phyloP scores from a whole-genome alignment of 2,329 filamentous ascomycete species.

The Trichothecium roseum region DNA sequence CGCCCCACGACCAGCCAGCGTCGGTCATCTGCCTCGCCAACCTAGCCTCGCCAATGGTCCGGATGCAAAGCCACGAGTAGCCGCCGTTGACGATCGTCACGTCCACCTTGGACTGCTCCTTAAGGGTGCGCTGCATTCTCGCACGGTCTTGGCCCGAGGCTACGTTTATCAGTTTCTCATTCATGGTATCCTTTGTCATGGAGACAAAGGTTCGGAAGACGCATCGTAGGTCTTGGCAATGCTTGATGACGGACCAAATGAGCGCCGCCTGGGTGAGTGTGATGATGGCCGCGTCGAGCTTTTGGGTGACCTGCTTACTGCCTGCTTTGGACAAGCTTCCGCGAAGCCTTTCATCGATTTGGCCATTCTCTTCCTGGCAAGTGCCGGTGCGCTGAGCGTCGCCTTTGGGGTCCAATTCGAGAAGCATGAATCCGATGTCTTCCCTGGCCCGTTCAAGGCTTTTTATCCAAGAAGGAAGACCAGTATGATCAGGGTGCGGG shows the following conservation, averaged over 20 bases:
- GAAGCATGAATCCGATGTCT: too few species aligned
- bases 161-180: constrained; percentile 11
- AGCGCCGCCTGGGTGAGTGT: constrained; percentile 10
- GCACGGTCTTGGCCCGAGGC: constrained; percentile 6
- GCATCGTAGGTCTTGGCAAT: constrained; percentile 17
- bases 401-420: too few species aligned
- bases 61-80: constrained; percentile 21
- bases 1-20: constrained; percentile 30
- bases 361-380: too few species aligned
- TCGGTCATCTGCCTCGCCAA: constrained; percentile 29
- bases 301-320: constrained; percentile 6
- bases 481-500: too few species aligned
- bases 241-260: constrained; percentile 22
- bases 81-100: constrained; percentile 25
- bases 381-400: too few species aligned
- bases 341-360: too few species aligned
- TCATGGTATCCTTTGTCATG: constrained; percentile 15
- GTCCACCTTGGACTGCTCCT: constrained; percentile 20
- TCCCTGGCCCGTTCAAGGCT: too few species aligned
- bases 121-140: constrained; percentile 18
- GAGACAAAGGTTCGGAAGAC: constrained; percentile 22
- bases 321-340: too few species aligned
- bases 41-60: constrained; percentile 18
- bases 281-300: constrained; percentile 14
- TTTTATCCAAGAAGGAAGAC: too few species aligned